Percentiles rank a stretch among this genome's conserved stretches.
phyloP scores from a whole-genome alignment of 805 yeast species.

The Candida berthetii region DNA sequence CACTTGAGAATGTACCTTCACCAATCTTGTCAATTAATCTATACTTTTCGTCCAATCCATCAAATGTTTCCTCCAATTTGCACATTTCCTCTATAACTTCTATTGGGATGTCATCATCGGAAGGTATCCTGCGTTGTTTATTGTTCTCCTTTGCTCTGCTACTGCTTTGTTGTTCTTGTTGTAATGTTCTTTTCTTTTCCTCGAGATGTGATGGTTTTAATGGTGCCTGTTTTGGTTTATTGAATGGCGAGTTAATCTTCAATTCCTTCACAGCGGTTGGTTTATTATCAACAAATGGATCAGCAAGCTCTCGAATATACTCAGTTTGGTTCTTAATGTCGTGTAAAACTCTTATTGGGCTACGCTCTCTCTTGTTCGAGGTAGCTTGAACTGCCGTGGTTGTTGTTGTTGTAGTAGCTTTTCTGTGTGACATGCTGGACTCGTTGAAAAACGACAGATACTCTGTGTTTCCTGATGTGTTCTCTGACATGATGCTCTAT shows the following conservation, averaged over 20 bases:
- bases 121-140: background rate
- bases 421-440: background rate
- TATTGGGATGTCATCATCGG: constrained; percentile 42
- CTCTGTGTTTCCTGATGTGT: no score
- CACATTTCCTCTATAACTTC: constrained; percentile 55
- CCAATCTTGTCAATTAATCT: constrained; percentile 43
- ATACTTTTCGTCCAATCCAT: constrained; percentile 33
- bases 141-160: background rate
- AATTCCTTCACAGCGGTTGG: constrained; percentile 5
- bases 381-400: background rate
- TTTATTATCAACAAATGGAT: constrained; percentile 16
- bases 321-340: background rate
- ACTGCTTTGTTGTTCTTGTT: background rate
- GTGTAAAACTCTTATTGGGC: background rate
- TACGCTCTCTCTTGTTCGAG: background rate
- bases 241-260: constrained; percentile 14
- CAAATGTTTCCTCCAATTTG: constrained; percentile 47
- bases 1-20: constrained; percentile 89
- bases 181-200: constrained; percentile 4
- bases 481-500: no score
- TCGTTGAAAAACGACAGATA: no score
- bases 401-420: no score
- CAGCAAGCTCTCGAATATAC: background rate
- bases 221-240: constrained; percentile 1
- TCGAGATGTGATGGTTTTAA: background rate